Evolutionary conservation across 805 yeast species (phyloP), one percentile per base, ranked within the genome.

Genomic region (Danielia reshetovae): DNA sequence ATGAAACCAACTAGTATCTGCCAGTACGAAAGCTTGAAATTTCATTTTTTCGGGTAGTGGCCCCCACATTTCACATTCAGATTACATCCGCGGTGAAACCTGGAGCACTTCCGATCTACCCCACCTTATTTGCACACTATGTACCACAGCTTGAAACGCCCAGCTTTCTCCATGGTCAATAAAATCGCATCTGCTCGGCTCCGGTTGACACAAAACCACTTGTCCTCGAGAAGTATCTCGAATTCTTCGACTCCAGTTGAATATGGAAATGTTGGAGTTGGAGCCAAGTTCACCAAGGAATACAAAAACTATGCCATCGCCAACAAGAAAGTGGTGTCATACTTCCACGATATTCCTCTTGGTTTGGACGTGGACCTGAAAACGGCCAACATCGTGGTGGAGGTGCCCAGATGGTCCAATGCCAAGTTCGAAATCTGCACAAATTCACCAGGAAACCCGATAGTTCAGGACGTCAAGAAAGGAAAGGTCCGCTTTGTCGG

Each of bases 331-430:
- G 48, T 75, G 5, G 75, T 77, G 1, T 81, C 88, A 0, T 80
- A 60, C 52, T 81, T 84, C 62, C 94, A 84, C 52, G 94, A 84
- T 52, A 61, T 82, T 3, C 87, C 89, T 2, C 46, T 83, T 7
- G 65, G 61, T 8, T 54, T 79, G 7, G 62, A 79, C 41, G 40
- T 46, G n/a, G 48, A 50, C 1, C 50, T 51, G 10, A 50, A 42
- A 7, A 64, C 67, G 12, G 79, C 77, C 15, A 73, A 75, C 48
- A 82, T 86, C 85, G 74, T 93, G 53, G 97, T 93, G 45, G 98
- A 93, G 70, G 88, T 93, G 49, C 98, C 98, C 60, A 84, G 97
- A 67, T 90, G 97, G 97, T 77, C 95, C 57, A 93, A 93, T 62
- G 97, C 97, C 48, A 93, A 93, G 74, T 74, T 89, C 63, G 98